These are phyloP conservation scores for Ceratobasidium papillatum DNA, from an alignment of 1,284 basidiomycete genomes.

Conservation along the genomic window DNA sequence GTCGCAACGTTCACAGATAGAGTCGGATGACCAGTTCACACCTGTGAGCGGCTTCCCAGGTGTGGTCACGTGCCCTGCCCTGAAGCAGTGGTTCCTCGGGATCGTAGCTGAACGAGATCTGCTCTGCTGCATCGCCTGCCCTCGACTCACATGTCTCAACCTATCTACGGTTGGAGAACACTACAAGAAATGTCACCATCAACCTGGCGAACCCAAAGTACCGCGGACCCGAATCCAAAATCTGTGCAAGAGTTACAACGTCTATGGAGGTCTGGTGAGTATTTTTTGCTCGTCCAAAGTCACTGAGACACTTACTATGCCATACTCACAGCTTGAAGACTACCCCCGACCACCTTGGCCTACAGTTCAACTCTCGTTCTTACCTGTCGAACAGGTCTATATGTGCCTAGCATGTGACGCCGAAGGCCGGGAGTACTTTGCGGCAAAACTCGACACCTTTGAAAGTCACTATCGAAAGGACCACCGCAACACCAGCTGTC, in stretches of 20 bases:
- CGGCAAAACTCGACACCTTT: too few species aligned
- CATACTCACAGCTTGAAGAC: too few species aligned
- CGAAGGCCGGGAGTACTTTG: too few species aligned
- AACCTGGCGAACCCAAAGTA: not conserved
- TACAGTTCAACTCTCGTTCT: too few species aligned
- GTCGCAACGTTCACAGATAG: not conserved
- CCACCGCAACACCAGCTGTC: too few species aligned
- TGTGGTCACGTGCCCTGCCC: not conserved
- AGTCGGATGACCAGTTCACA: not conserved
- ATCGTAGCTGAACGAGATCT: not conserved
- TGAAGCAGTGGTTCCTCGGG: not conserved
- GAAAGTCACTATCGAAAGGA: too few species aligned
- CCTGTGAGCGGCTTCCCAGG: not conserved
- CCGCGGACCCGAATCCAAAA: not conserved
- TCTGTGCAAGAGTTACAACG: not conserved
- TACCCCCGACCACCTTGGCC: too few species aligned
- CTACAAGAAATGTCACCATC: not conserved
- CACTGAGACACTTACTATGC: too few species aligned
- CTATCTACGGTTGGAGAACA: not conserved
- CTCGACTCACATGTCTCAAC: not conserved
- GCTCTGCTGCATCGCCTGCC: not conserved
- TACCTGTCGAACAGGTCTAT: too few species aligned
- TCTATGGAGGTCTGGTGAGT: not conserved
- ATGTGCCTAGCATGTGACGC: too few species aligned
- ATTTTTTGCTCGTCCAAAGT: too few species aligned